phyloP scores from a whole-genome alignment of 106 monocot species.

The Apostasia ramifera region DNA sequence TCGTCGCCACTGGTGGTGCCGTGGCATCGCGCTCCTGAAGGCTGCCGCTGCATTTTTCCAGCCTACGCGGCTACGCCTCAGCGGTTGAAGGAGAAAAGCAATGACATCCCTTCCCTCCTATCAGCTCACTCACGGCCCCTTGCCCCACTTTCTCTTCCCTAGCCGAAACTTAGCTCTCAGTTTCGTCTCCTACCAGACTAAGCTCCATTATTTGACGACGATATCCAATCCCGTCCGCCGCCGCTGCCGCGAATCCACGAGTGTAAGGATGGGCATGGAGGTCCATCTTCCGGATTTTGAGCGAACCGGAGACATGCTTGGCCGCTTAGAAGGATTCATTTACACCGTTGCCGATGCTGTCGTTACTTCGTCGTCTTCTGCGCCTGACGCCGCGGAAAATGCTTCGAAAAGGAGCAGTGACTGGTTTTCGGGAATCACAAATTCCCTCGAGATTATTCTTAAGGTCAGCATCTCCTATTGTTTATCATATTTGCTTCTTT shows the following conservation, averaged over 20 bases:
- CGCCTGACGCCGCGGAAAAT: constrained; percentile 21
- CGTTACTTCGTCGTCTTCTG: constrained; percentile 21
- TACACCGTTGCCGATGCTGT: constrained; percentile 79
- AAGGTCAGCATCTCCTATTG: constrained; percentile 35
- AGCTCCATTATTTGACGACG: constrained; percentile 1
- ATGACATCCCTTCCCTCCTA: constrained; percentile 30
- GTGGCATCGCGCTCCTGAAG: too few relatives aligned
- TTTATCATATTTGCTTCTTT: not conserved
- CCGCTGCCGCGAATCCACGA: constrained; percentile 3
- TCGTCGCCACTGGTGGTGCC: too few relatives aligned
- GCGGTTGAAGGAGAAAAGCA: not conserved
- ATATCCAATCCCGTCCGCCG: not conserved
- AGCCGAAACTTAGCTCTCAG: not conserved
- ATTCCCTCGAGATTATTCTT: constrained; percentile 61
- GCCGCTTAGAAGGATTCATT: constrained; percentile 35
- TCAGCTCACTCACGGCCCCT: constrained; percentile 10
- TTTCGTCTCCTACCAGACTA: constrained; percentile 7
- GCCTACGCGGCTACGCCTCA: too few relatives aligned
- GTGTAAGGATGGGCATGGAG: constrained; percentile 3
- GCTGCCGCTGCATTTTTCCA: too few relatives aligned
- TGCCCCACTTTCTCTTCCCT: constrained; percentile 11
- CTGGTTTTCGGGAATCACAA: constrained; percentile 78
- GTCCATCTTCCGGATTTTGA: constrained; percentile 26
- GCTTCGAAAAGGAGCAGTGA: constrained; percentile 51
- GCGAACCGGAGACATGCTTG: constrained; percentile 23